Percentiles rank a stretch among this genome's conserved stretches.
phyloP scores from a whole-genome alignment of 2,329 filamentous ascomycete species.

The Arthrobotrys sinensis region DNA sequence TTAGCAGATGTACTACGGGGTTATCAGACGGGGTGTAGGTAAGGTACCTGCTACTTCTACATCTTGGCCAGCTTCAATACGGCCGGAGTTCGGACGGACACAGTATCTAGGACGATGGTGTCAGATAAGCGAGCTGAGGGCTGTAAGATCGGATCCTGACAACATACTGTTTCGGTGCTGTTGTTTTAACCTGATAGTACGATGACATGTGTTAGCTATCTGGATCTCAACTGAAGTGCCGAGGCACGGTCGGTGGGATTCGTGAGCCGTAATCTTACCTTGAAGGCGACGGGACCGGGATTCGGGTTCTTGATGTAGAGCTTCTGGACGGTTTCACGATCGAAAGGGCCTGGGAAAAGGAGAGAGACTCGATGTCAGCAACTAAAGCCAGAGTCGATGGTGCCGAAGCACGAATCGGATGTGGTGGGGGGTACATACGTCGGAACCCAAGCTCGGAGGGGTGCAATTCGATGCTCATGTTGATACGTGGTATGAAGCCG shows the following conservation, averaged over 20 bases:
- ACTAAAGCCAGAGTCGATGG: conserved; percentile 6
- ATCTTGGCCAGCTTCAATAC: conserved; percentile 89
- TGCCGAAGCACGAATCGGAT: conserved; percentile 70
- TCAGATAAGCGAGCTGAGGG: conserved; percentile 61
- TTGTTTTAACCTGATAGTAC: conserved; percentile 85
- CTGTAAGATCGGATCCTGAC: conserved; percentile 59
- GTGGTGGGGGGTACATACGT: conserved; percentile 74
- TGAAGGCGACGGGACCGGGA: conserved; percentile 77
- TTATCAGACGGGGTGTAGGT: neutral
- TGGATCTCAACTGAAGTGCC: neutral
- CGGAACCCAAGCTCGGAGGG: conserved; percentile 93
- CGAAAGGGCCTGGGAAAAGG: conserved; percentile 74
- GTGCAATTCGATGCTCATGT: conserved; percentile 95
- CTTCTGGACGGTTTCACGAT: conserved; percentile 76
- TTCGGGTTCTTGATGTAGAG: conserved; percentile 78
- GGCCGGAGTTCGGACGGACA: conserved; percentile 95
- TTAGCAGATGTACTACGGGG: conserved; percentile 13
- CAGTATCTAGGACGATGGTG: conserved; percentile 80
- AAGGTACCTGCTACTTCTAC: conserved; percentile 90
- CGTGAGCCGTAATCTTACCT: conserved; percentile 71
- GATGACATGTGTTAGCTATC: conserved; percentile 56
- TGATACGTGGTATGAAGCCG: conserved; percentile 64
- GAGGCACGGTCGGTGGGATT: conserved; percentile 8
- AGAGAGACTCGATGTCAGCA: conserved; percentile 32
- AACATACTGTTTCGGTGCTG: conserved; percentile 95